Base-by-base conservation (phyloP, 441 rosid genomes). In the Mallotus japonicus region DNA sequence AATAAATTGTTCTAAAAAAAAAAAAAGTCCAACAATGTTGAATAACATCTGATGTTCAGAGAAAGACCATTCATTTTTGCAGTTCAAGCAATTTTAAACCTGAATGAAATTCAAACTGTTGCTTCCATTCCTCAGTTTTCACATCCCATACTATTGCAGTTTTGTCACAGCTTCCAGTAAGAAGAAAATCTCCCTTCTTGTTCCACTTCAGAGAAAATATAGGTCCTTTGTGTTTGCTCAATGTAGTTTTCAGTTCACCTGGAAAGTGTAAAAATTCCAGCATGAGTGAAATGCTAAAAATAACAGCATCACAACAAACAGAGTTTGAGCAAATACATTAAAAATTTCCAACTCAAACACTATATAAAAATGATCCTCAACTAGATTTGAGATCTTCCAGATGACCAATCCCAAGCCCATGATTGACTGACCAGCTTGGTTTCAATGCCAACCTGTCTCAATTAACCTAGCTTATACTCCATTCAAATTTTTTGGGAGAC, bases 141-240 rank as follows among this genome's bases (percentile, higher is more conserved):
- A 91, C 99, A 79, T 93, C 99, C 98, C 99, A 96, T 66, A 96
- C 99, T 81, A 96, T 92, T 47, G 97, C 98, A 49, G 95, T 93
- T 87, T 82, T 92, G 83, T 95, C 99, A 54, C 88, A 91, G 82
- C 99, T 95, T 80, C 99, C 99, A 42, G 98, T 93, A 58, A 95
- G 92, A 83, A 95, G 97, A 83, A 88, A 95, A 83, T 95, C 98
- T 71, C 99, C 97, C 82, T 93, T 95, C 84, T 91, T 95, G 85
- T 95, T 95, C 99, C 99, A 95, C 85, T 95, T 95, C 34, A 95
- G 82, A 74, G 99, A 91, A 83, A 95, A 95, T 64, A 95, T 90
- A 44, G 99, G 97, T 64, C 97, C 99, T 79, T 89, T 91, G 78
- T 95, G 99, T 79, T 90, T 95, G 78, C 87, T 93, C 83, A 95